Evolutionary conservation across 257 asterid genomes (phyloP).

Genomic region (Ophiorrhiza pumila): DNA sequence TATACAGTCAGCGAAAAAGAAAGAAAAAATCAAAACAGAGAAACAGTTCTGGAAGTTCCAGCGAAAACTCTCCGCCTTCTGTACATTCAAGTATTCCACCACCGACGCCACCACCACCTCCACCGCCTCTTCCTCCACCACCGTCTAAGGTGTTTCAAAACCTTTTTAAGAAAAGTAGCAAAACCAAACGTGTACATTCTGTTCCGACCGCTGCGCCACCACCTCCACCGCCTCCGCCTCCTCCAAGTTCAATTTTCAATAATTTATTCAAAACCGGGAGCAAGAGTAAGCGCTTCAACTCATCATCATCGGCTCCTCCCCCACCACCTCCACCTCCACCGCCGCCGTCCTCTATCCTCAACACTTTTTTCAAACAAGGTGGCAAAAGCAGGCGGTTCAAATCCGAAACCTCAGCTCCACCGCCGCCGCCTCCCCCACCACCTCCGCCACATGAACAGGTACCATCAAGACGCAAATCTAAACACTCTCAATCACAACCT

Average conservation of each 20-base stretch:
- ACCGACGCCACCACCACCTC: constrained; percentile 53
- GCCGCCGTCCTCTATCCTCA: constrained; percentile 63
- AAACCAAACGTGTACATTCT: constrained; percentile 65
- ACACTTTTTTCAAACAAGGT: constrained; percentile 56
- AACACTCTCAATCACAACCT: background rate
- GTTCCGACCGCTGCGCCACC: constrained; percentile 41
- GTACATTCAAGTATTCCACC: constrained; percentile 31
- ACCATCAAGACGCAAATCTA: constrained; percentile 15
- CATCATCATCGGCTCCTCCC: constrained; percentile 27
- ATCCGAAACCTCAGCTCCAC: constrained; percentile 19
- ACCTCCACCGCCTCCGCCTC: constrained; percentile 68
- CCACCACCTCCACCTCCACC: constrained; percentile 52
- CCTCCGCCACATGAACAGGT: constrained; percentile 18
- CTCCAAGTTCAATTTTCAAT: constrained; percentile 67
- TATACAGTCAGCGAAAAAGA: constrained; percentile 58
- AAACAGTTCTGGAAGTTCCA: constrained; percentile 38
- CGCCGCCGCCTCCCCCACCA: constrained; percentile 31
- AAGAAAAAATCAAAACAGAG: constrained; percentile 50
- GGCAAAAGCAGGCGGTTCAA: constrained; percentile 54
- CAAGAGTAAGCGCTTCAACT: constrained; percentile 50
- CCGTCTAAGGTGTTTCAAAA: constrained; percentile 57
- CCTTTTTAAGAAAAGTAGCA: constrained; percentile 58
- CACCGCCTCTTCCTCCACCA: constrained; percentile 66
- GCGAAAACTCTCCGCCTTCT: constrained; percentile 38
- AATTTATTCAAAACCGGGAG: constrained; percentile 52